A percentile compares a stretch with the other conserved stretches of the same genome.
These are phyloP conservation scores for Tephrocybe rancida DNA, from an alignment of 768 basidiomycete species.

Conservation along the genomic window DNA sequence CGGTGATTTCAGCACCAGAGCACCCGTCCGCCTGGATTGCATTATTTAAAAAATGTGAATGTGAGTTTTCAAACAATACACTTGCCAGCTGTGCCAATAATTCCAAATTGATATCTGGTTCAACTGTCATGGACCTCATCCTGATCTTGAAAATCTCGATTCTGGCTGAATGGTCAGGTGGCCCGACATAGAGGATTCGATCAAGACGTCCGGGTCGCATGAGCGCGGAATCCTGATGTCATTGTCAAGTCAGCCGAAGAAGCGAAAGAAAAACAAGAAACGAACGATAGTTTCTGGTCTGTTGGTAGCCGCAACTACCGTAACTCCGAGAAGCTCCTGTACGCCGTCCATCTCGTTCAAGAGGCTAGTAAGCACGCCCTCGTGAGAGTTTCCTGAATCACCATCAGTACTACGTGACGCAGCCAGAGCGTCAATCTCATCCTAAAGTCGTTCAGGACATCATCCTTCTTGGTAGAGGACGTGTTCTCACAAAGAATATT, in stretches of 20 bases:
- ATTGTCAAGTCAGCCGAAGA: neutral
- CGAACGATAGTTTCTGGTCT: constrained; percentile 89
- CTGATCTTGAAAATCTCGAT: constrained; percentile 86
- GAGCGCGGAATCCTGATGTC: constrained; percentile 82
- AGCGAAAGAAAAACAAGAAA: constrained; percentile 15
- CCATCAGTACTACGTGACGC: constrained; percentile 68
- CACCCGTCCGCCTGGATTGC: constrained; percentile 82
- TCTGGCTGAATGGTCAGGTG: constrained; percentile 79
- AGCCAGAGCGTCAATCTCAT: constrained; percentile 95
- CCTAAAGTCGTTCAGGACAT: constrained; percentile 46
- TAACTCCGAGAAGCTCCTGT: constrained; percentile 93
- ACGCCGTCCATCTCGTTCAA: constrained; percentile 99
- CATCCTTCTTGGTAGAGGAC: neutral
- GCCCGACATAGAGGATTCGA: constrained; percentile 92
- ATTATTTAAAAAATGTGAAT: constrained; percentile 3
- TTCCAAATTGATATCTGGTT: constrained; percentile 63
- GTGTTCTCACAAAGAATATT: constrained; percentile 83
- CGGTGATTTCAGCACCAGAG: constrained; percentile 92
- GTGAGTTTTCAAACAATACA: constrained; percentile 1
- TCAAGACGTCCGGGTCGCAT: constrained; percentile 96
- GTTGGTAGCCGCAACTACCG: constrained; percentile 94
- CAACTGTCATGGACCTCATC: constrained; percentile 79
- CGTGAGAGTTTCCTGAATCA: constrained; percentile 62
- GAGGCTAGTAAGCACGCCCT: constrained; percentile 90
- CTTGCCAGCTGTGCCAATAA: constrained; percentile 73